Percentiles rank a stretch among this genome's conserved stretches.
These are phyloP conservation scores for Zygoascus sp. DNA, from an alignment of 1,139 yeast species.

Conservation along the genomic window DNA sequence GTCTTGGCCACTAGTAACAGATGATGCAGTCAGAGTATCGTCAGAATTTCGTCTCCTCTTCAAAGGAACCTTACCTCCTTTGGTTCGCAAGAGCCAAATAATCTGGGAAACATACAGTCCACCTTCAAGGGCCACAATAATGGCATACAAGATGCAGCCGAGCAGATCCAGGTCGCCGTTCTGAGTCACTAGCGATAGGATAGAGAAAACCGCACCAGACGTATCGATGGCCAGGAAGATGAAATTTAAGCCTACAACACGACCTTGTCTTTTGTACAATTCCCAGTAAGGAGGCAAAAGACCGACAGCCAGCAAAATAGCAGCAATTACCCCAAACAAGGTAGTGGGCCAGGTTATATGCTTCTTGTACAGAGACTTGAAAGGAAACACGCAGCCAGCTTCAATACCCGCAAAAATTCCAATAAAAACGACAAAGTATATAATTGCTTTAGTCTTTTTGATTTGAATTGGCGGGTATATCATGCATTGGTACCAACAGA, in stretches of 20 bases:
- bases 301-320: slow-evolving; percentile 70
- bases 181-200: slow-evolving; percentile 46
- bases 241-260: slow-evolving; percentile 86
- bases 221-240: slow-evolving; percentile 74
- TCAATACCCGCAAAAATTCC: slow-evolving; percentile 55
- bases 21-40: not conserved
- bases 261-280: slow-evolving; percentile 68
- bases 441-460: slow-evolving; percentile 23
- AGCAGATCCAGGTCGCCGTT: slow-evolving; percentile 54
- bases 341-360: slow-evolving; percentile 71
- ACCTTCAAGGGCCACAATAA: slow-evolving; percentile 66
- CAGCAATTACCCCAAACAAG: slow-evolving; percentile 74
- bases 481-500: slow-evolving; percentile 67
- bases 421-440: slow-evolving; percentile 30
- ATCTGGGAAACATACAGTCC: slow-evolving; percentile 71
- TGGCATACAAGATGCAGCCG: slow-evolving; percentile 70
- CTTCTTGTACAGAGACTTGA: slow-evolving; percentile 53
- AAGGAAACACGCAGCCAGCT: slow-evolving; percentile 66
- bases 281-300: slow-evolving; percentile 87
- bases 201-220: slow-evolving; percentile 72
- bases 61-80: slow-evolving; percentile 15
- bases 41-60: slow-evolving; percentile 1
- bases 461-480: slow-evolving; percentile 66
- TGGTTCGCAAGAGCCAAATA: slow-evolving; percentile 64
- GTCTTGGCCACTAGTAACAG: not conserved